A percentile compares a stretch with the other conserved stretches of the same genome.
phyloP scores from a whole-genome alignment of 805 yeast species.

The Saccharomycopsis fibuligera region DNA sequence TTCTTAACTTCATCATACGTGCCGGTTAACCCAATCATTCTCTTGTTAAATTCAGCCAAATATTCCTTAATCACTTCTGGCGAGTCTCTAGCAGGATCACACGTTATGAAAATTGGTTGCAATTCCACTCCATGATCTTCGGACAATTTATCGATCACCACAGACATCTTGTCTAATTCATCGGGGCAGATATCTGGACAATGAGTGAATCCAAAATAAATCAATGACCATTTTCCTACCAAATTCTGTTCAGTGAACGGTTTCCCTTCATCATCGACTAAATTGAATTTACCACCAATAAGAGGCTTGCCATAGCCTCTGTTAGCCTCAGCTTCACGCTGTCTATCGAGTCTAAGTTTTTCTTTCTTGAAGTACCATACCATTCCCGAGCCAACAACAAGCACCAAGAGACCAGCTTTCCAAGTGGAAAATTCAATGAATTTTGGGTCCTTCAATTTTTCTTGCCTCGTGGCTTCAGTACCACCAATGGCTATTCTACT shows the following conservation, averaged over 20 bases:
- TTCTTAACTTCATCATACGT: slow-evolving; percentile 77
- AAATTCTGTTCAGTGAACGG: slow-evolving; percentile 73
- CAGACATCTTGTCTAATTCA: slow-evolving; percentile 87
- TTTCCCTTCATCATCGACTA: slow-evolving; percentile 65
- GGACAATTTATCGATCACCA: slow-evolving; percentile 54
- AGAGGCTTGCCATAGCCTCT: slow-evolving; percentile 88
- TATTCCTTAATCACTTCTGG: slow-evolving; percentile 82
- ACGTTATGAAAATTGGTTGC: slow-evolving; percentile 88
- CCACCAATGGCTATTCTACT: slow-evolving; percentile 79
- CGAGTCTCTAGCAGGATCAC: slow-evolving; percentile 93
- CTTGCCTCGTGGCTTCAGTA: slow-evolving; percentile 28
- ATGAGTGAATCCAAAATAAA: slow-evolving; percentile 96
- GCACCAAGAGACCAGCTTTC: slow-evolving; percentile 68
- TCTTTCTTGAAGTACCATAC: slow-evolving; percentile 70
- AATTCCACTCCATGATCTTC: slow-evolving; percentile 46
- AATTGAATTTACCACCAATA: slow-evolving; percentile 83
- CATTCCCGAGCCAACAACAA: slow-evolving; percentile 63
- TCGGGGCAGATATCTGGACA: slow-evolving; percentile 99
- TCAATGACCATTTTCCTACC: slow-evolving; percentile 68
- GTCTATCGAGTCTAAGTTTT: slow-evolving; percentile 65
- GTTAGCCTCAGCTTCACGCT: slow-evolving; percentile 76
- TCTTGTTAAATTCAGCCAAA: slow-evolving; percentile 82
- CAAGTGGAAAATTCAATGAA: slow-evolving; percentile 74
- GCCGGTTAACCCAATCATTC: slow-evolving; percentile 88
- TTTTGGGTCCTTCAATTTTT: slow-evolving; percentile 32